phyloP scores from a whole-genome alignment of 2,329 filamentous ascomycete species.

The Shiraia bambusicola region DNA sequence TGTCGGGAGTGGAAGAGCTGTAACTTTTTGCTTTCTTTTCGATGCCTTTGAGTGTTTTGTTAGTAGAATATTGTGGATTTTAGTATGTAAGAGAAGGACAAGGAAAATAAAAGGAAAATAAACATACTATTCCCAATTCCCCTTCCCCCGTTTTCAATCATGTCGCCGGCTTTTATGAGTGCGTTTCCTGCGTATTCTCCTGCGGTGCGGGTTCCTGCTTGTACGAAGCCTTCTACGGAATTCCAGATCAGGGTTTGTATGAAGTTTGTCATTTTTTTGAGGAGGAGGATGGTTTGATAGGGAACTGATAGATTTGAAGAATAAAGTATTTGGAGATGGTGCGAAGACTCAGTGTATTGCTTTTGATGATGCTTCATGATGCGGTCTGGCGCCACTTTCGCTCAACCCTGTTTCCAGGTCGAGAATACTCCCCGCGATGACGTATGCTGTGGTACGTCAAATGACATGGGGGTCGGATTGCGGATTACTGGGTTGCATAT shows the following conservation, averaged over 20 bases:
- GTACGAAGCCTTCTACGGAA: conserved; percentile 41
- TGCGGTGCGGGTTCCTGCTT: conserved; percentile 38
- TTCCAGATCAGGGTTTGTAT: conserved; percentile 44
- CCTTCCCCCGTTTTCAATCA: conserved; percentile 38
- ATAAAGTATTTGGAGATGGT: too few species aligned
- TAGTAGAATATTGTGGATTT: neutral
- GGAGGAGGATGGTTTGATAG: too few species aligned
- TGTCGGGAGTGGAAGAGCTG: conserved; percentile 30
- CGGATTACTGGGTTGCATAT: conserved; percentile 2
- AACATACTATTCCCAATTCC: conserved; percentile 36
- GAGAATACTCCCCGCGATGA: conserved; percentile 28
- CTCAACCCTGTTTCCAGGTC: conserved; percentile 27
- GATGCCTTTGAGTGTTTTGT: conserved; percentile 16
- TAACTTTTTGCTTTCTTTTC: conserved; percentile 36
- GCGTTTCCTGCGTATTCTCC: conserved; percentile 44
- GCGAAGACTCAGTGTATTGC: too few species aligned
- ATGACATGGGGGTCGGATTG: conserved; percentile 8
- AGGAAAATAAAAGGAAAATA: too few species aligned
- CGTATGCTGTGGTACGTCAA: conserved; percentile 27
- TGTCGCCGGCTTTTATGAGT: conserved; percentile 41
- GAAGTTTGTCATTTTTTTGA: conserved; percentile 35
- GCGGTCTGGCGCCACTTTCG: conserved; percentile 20
- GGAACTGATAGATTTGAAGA: too few species aligned
- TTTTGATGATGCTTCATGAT: conserved; percentile 20
- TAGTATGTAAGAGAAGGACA: neutral